These are phyloP conservation scores for Dysphania ambrosioides DNA, from an alignment of 148 eudicot genomes.

Conservation along the genomic window DNA sequence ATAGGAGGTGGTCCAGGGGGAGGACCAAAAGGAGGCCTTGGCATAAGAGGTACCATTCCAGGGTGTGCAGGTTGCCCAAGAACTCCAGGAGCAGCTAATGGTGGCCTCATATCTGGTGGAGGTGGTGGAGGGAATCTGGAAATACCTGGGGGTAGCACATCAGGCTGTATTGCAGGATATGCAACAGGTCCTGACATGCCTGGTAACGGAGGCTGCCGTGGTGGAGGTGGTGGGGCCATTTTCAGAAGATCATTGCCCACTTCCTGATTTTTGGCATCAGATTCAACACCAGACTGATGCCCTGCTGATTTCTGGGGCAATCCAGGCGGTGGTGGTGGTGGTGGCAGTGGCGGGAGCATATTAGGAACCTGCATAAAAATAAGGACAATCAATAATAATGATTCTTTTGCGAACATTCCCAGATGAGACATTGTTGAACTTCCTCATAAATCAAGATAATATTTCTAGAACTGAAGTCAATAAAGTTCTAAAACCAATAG, in stretches of 20 bases:
- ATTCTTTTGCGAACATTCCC: background rate
- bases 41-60: constrained; percentile 69
- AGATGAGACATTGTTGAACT: background rate
- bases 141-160: constrained; percentile 80
- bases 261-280: constrained; percentile 45
- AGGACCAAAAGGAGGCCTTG: constrained; percentile 83
- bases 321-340: constrained; percentile 85
- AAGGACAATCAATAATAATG: background rate
- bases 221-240: constrained; percentile 72
- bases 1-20: constrained; percentile 75
- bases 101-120: constrained; percentile 66
- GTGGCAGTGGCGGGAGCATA: constrained; percentile 64
- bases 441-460: background rate
- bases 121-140: constrained; percentile 78
- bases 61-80: constrained; percentile 57
- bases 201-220: constrained; percentile 55
- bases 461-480: background rate
- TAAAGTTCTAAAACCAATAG: background rate
- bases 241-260: constrained; percentile 52
- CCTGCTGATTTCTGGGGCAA: constrained; percentile 39
- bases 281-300: constrained; percentile 47
- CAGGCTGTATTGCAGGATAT: constrained; percentile 56
- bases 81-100: constrained; percentile 51
- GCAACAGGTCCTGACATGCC: constrained; percentile 44
- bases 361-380: constrained; percentile 42